These are phyloP conservation scores for Globisporangium heterothallicum DNA, from an alignment of 352 stramenopile genomes.

Conservation along the genomic window DNA sequence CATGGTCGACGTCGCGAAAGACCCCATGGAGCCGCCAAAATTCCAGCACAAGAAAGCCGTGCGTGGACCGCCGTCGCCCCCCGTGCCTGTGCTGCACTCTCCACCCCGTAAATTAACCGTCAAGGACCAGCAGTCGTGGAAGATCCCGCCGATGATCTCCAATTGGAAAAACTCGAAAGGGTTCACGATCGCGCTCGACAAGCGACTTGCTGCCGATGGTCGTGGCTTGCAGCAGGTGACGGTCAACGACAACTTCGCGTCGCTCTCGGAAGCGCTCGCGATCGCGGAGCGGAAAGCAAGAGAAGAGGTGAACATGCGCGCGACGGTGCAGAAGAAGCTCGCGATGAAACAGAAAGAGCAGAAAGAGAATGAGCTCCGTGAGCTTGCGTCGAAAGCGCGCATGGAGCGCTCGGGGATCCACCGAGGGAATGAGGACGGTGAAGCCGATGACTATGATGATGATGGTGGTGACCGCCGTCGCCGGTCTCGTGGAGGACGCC, in stretches of 20 bases:
- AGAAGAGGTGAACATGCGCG: conserved; percentile 96
- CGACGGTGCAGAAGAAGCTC: conserved; percentile 84
- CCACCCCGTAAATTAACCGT: conserved; percentile 91
- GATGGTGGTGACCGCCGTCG: conserved; percentile 11
- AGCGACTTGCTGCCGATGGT: conserved; percentile 97
- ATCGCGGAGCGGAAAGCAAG: conserved; percentile 96
- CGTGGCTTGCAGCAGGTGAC: conserved; percentile 93
- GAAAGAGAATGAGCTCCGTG: conserved; percentile 94
- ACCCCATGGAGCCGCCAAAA: conserved; percentile 99
- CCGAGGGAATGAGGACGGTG: conserved; percentile 25
- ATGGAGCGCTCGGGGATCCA: conserved; percentile 87
- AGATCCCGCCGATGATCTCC: conserved; percentile 98
- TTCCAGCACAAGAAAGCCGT: conserved; percentile 99
- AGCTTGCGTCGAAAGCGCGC: conserved; percentile 90
- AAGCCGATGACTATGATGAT: conserved; percentile 22
- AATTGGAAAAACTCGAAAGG: conserved; percentile 99
- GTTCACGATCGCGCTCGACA: conserved; percentile 99
- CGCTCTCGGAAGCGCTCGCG: conserved; percentile 94
- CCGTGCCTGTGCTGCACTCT: conserved; percentile 90
- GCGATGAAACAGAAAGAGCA: conserved; percentile 92
- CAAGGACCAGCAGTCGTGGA: conserved; percentile 95
- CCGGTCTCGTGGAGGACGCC: conserved; percentile 13
- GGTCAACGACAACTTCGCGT: conserved; percentile 99
- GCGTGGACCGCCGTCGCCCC: conserved; percentile 81
- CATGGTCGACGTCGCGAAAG: conserved; percentile 97